A percentile compares a stretch with the other conserved stretches of the same genome.
These are phyloP conservation scores for Saccharomyces paradoxus DNA, from an alignment of 805 yeast genomes.

Conservation along the genomic window DNA sequence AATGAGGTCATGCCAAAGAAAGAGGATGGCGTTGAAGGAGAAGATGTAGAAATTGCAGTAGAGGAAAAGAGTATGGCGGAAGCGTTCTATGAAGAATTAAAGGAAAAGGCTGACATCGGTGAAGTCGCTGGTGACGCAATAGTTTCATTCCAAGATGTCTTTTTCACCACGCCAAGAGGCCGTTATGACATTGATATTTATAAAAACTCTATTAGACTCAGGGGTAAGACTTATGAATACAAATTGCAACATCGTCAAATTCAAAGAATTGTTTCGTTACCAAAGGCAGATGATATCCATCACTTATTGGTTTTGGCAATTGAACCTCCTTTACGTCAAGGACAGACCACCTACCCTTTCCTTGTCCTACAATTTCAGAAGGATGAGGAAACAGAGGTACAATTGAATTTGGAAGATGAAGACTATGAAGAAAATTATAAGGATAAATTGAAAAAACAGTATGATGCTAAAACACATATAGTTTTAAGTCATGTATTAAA, in stretches of 20 bases:
- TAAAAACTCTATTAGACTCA: constrained; percentile 72
- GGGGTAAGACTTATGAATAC: constrained; percentile 97
- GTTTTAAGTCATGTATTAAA: constrained; percentile 82
- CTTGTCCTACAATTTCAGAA: constrained; percentile 80
- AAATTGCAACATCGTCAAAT: constrained; percentile 85
- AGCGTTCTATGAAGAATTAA: constrained; percentile 81
- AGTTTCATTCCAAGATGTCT: constrained; percentile 82
- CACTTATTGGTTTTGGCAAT: constrained; percentile 82
- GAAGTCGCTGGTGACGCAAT: constrained; percentile 91
- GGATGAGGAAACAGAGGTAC: constrained; percentile 88
- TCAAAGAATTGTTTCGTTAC: constrained; percentile 83
- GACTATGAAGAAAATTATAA: constrained; percentile 72
- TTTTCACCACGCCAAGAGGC: constrained; percentile 96
- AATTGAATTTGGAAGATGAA: constrained; percentile 73
- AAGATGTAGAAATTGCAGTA: constrained; percentile 10
- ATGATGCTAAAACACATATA: constrained; percentile 77
- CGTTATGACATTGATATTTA: constrained; percentile 96
- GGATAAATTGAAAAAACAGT: constrained; percentile 61
- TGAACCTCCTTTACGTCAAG: constrained; percentile 96
- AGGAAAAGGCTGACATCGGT: constrained; percentile 90
- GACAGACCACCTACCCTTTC: constrained; percentile 93
- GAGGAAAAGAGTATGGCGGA: constrained; percentile 59
- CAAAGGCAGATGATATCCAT: constrained; percentile 89
- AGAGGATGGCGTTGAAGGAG: constrained; percentile 11
- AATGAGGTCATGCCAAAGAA: constrained; percentile 4